Conservation (phyloP, 441 rosid species). For the Jatropha podagrica region DNA sequence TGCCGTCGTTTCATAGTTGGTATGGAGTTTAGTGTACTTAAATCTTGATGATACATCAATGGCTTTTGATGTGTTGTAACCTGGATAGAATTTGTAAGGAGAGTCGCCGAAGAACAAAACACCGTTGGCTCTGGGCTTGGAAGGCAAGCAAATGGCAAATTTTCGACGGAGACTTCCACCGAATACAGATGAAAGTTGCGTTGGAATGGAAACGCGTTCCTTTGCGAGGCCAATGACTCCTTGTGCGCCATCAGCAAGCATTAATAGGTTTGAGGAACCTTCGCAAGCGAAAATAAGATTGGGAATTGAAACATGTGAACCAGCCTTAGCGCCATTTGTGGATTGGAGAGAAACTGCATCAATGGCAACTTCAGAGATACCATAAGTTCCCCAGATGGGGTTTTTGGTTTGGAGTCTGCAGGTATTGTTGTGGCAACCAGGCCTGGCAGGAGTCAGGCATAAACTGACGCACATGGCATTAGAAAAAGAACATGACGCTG, state of each 20-base stretch:
- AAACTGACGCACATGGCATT: background rate
- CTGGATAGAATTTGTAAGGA: slow-evolving; percentile 11
- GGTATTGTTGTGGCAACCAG: slow-evolving; percentile 62
- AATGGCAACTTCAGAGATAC: slow-evolving; percentile 16
- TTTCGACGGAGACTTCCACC: slow-evolving; percentile 21
- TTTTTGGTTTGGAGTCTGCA: slow-evolving; percentile 40
- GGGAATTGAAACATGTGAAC: slow-evolving; percentile 23
- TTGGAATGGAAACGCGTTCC: slow-evolving; percentile 6
- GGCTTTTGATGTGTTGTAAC: slow-evolving; percentile 7
- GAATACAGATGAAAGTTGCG: slow-evolving; percentile 25
- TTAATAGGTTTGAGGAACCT: background rate
- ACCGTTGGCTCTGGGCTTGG: slow-evolving; percentile 2
- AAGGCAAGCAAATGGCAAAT: slow-evolving; percentile 30
- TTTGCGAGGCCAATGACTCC: slow-evolving; percentile 29
- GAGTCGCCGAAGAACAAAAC: slow-evolving; percentile 17
- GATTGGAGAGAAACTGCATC: slow-evolving; percentile 30
- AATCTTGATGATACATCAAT: slow-evolving; percentile 13
- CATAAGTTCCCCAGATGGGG: slow-evolving; percentile 23
- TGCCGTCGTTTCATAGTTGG: slow-evolving; percentile 50
- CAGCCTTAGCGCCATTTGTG: slow-evolving; percentile 31
- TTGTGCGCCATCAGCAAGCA: slow-evolving; percentile 32
- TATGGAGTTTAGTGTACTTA: slow-evolving; percentile 36
- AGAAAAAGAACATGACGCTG: slow-evolving; percentile 18
- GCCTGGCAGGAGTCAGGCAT: slow-evolving; percentile 10
- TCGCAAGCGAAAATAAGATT: slow-evolving; percentile 32